Evolutionary conservation across 2,329 filamentous ascomycete genomes (phyloP).

Genomic region (Didymella lethalis): DNA sequence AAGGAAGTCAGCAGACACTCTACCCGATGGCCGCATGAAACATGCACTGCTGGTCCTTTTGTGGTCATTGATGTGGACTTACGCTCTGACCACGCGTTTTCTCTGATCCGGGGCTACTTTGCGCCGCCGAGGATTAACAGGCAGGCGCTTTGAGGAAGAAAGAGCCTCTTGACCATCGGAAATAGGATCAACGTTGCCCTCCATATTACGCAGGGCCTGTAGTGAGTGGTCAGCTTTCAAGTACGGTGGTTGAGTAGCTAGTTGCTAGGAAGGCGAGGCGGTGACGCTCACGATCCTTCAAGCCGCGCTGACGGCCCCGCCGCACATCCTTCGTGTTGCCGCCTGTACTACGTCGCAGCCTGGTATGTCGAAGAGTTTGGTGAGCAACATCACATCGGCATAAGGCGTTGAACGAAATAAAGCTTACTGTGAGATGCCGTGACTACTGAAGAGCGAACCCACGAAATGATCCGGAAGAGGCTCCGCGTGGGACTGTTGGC

Average conservation of each 20-base stretch:
- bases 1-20: slow-evolving; percentile 1
- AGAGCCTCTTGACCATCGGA: slow-evolving; percentile 7
- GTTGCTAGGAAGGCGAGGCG: slow-evolving; percentile 11
- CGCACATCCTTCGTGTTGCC: slow-evolving; percentile 7
- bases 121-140: slow-evolving; percentile 26
- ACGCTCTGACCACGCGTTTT: slow-evolving; percentile 28
- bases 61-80: slow-evolving; percentile 1
- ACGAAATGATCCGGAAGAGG: slow-evolving; percentile 5
- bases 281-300: slow-evolving; percentile 13
- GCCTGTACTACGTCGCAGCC: slow-evolving; percentile 13
- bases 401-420: slow-evolving; percentile 1
- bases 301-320: slow-evolving; percentile 10
- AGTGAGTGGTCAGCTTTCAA: slow-evolving; percentile 1
- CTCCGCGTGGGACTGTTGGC: slow-evolving; percentile 7
- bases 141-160: slow-evolving; percentile 20
- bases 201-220: slow-evolving; percentile 8
- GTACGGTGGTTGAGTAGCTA: slow-evolving; percentile 5
- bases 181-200: neutral
- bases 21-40: neutral
- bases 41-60: neutral
- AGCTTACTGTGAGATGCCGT: slow-evolving; percentile 12
- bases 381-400: neutral
- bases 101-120: slow-evolving; percentile 25
- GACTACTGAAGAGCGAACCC: neutral
- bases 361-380: neutral